These are phyloP conservation scores for Xylaria cubensis DNA, from an alignment of 495 filamentous ascomycete genomes.

Conservation along the genomic window DNA sequence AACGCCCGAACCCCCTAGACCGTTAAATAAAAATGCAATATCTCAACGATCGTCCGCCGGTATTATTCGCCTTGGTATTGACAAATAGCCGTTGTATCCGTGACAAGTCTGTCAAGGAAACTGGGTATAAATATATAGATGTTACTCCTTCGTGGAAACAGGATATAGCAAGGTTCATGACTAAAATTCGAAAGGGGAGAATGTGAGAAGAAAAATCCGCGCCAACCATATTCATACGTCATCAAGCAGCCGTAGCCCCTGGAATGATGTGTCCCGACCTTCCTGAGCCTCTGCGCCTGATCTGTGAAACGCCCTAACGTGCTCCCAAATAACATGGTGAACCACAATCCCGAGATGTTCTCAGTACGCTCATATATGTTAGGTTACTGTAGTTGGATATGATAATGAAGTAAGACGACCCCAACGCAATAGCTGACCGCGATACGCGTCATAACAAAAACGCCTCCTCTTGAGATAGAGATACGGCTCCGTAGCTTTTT, in stretches of 20 bases:
- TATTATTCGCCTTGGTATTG: conserved; percentile 20
- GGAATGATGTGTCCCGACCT: conserved; percentile 9
- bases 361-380: conserved; percentile 6
- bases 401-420: background rate
- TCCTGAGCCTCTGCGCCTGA: conserved; percentile 17
- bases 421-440: background rate
- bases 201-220: background rate
- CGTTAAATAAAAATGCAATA: conserved; percentile 10
- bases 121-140: conserved; percentile 22
- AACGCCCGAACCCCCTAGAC: conserved; percentile 16
- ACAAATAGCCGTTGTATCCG: conserved; percentile 14
- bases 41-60: conserved; percentile 16
- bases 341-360: background rate
- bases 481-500: background rate
- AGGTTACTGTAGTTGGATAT: background rate
- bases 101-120: background rate
- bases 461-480: background rate
- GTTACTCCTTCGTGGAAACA: conserved; percentile 21
- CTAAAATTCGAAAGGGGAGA: background rate
- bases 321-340: conserved; percentile 7
- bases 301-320: conserved; percentile 15
- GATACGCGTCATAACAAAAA: background rate
- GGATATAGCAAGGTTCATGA: background rate
- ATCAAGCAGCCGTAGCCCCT: background rate
- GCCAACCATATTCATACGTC: background rate